A percentile compares a stretch with the other conserved stretches of the same genome.
Conservation (phyloP, 1,284 basidiomycete species). For the Ustilago trichophora region DNA sequence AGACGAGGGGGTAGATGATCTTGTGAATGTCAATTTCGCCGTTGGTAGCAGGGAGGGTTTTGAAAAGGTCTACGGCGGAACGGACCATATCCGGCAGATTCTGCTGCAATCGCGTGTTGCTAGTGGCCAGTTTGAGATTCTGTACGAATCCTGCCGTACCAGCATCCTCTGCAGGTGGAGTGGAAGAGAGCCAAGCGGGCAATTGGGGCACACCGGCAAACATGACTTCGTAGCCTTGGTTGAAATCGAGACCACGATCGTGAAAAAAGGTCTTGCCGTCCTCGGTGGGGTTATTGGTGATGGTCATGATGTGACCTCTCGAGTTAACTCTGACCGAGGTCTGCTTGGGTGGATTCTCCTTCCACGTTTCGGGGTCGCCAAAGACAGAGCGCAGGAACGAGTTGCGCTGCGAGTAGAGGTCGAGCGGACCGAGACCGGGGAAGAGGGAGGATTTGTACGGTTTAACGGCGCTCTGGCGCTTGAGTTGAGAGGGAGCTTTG, state of each 20-base stretch:
- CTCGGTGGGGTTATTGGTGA: slow-evolving; percentile 24
- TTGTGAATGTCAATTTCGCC: slow-evolving; percentile 36
- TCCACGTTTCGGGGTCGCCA: slow-evolving; percentile 44
- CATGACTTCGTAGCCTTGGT: slow-evolving; percentile 38
- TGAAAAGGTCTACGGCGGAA: slow-evolving; percentile 17
- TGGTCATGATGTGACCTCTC: slow-evolving; percentile 34
- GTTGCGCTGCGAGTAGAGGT: slow-evolving; percentile 39
- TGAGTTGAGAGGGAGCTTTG: slow-evolving; percentile 18
- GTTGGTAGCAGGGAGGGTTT: slow-evolving; percentile 10
- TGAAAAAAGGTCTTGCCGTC: slow-evolving; percentile 51
- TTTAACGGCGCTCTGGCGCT: slow-evolving; percentile 20
- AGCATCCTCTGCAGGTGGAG: slow-evolving; percentile 25
- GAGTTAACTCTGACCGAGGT: slow-evolving; percentile 29
- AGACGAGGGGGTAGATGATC: slow-evolving; percentile 48
- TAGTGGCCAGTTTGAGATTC: slow-evolving; percentile 32
- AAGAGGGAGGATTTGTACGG: slow-evolving; percentile 20
- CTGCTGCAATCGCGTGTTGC: slow-evolving; percentile 9
- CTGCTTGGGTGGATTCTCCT: slow-evolving; percentile 18
- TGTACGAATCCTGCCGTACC: slow-evolving; percentile 25
- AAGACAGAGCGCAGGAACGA: slow-evolving; percentile 38
- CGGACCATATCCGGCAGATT: slow-evolving; percentile 32
- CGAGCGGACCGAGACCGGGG: slow-evolving; percentile 31
- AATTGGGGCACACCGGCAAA: slow-evolving; percentile 47
- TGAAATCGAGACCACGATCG: slow-evolving; percentile 42
- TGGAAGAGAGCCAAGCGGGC: slow-evolving; percentile 15